These are phyloP conservation scores for Suillus variegatus DNA, from an alignment of 768 basidiomycete genomes.

Conservation along the genomic window DNA sequence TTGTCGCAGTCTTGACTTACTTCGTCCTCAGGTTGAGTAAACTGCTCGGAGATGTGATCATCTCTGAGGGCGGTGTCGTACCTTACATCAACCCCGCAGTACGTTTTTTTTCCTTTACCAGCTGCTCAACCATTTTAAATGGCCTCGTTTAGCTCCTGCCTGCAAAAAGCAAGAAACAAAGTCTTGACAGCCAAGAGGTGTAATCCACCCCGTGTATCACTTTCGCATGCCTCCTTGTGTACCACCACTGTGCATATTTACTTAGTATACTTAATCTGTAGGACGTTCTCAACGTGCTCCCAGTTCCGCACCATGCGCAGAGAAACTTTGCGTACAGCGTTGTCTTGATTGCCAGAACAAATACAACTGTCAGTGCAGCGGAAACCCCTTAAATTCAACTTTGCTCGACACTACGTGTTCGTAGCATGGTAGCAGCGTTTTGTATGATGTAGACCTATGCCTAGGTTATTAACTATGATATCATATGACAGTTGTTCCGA, in stretches of 20 bases:
- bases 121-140: background rate
- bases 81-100: constrained; percentile 75
- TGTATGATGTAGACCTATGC: background rate
- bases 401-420: background rate
- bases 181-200: constrained; percentile 34
- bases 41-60: constrained; percentile 80
- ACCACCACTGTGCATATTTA: constrained; percentile 3
- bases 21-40: constrained; percentile 56
- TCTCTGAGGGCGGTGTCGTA: constrained; percentile 94
- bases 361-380: background rate
- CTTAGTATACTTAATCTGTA: constrained; percentile 7
- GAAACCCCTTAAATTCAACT: background rate
- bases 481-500: background rate
- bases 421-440: background rate
- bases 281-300: background rate
- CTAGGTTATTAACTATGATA: background rate
- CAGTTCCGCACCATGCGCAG: background rate
- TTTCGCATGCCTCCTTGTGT: constrained; percentile 3
- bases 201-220: constrained; percentile 9
- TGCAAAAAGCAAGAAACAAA: constrained; percentile 32
- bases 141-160: constrained; percentile 26
- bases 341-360: background rate
- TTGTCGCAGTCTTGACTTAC: background rate
- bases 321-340: background rate
- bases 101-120: constrained; percentile 1